Evolutionary conservation across 2,329 filamentous ascomycete species (phyloP), one percentile per base, ranked within the genome.

Genomic region (Phialocephala sp.): DNA sequence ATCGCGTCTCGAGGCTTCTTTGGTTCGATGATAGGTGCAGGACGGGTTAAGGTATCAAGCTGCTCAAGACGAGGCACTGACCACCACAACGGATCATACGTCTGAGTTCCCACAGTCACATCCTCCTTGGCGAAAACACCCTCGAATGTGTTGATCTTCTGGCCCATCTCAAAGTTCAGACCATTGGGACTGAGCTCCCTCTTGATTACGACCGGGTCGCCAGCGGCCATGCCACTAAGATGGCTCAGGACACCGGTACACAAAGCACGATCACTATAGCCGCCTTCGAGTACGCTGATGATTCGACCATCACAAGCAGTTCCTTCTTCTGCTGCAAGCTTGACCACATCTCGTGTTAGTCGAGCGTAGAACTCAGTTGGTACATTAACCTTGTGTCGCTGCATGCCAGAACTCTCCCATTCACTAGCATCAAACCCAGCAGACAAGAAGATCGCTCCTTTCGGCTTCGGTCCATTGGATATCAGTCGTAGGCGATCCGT

Each of bases 381-480:
- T 1, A 99, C 95, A 74, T 97, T 97, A 73, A 97, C 94, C 65
- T 91, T 90, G 78, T 99, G 95, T 56, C 95, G 87, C 78, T 99
- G 95, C 95, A 99, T 99, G 2, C 92, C 93, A 4, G 86, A 83
- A 20, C 91, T 89, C 77, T 99, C 95, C 89, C 92, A 96, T 76
- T 99, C 93, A 75, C 94, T 97, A 2, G 95, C 95, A 79, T 99
- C 95, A 71, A 99, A 99, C 0, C 95, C 96, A 1, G 95, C 94
- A 55, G 94, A 98, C 59, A 99, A 81, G 79, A 99, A 99, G 55
- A 99, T 93, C 39, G 92, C 94, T 1, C 91, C 92, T 73, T 90
- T 94, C 4, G 93, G 91, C 27, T 81, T 81, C 39, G 88, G 84
- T 45, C 87, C 85, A 59, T 83, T 84, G 11, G 84, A 79, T 0